phyloP scores from a whole-genome alignment of 805 yeast species.

The Candida pini region DNA sequence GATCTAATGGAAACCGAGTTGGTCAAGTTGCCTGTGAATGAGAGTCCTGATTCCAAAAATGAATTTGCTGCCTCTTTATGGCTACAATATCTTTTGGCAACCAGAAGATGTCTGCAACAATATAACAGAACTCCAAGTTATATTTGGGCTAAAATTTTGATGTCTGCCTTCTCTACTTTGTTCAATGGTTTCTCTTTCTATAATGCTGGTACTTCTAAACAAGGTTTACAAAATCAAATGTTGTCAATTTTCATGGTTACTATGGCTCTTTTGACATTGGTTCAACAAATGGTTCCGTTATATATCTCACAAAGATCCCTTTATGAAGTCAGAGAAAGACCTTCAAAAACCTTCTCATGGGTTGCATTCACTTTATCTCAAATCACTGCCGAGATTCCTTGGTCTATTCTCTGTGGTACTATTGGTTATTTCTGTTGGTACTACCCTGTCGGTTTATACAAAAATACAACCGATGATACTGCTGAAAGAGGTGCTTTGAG shows the following conservation, averaged over 20 bases:
- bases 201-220: slow-evolving; percentile 55
- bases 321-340: slow-evolving; percentile 70
- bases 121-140: slow-evolving; percentile 61
- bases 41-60: slow-evolving; percentile 26
- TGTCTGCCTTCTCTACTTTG: slow-evolving; percentile 48
- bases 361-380: slow-evolving; percentile 55
- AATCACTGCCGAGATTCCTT: slow-evolving; percentile 61
- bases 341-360: slow-evolving; percentile 70
- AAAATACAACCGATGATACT: slow-evolving; percentile 48
- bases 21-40: slow-evolving; percentile 30
- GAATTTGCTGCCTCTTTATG: slow-evolving; percentile 39
- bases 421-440: slow-evolving; percentile 59
- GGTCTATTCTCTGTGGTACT: slow-evolving; percentile 57
- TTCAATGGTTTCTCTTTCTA: slow-evolving; percentile 68
- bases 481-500: slow-evolving; percentile 51
- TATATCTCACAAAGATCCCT: slow-evolving; percentile 58
- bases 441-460: slow-evolving; percentile 66
- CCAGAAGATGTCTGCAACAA: slow-evolving; percentile 51
- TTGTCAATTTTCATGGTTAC: slow-evolving; percentile 67
- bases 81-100: slow-evolving; percentile 39
- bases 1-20: slow-evolving; percentile 59
- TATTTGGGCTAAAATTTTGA: slow-evolving; percentile 50
- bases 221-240: slow-evolving; percentile 80
- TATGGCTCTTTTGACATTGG: slow-evolving; percentile 47
- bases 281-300: slow-evolving; percentile 60